Evolutionary conservation across 148 eudicot species (phyloP).

Genomic region (Talinum fruticosum): DNA sequence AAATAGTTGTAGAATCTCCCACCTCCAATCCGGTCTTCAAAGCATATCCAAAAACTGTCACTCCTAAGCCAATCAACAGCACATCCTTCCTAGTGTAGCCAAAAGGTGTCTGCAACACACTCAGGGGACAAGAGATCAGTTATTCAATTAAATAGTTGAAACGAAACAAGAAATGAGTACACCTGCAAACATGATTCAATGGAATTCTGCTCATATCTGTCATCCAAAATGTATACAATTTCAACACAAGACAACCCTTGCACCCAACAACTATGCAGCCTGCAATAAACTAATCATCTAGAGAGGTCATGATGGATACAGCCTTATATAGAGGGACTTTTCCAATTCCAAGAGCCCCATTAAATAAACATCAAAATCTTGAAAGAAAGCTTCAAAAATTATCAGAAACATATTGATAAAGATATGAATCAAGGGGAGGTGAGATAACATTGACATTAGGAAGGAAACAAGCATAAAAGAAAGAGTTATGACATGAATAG

Average conservation of each 20-base stretch:
- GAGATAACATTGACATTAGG: not conserved
- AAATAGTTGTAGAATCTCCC: constrained; percentile 5
- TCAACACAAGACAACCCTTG: not conserved
- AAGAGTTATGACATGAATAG: not conserved
- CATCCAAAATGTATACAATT: not conserved
- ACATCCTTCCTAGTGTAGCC: constrained; percentile 94
- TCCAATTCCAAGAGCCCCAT: not conserved
- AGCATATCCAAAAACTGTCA: constrained; percentile 63
- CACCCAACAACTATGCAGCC: too few species aligned
- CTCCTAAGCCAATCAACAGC: constrained; percentile 83
- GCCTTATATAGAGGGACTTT: not conserved
- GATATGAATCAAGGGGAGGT: too few species aligned
- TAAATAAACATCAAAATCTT: not conserved
- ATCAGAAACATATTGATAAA: not conserved
- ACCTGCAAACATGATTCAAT: not conserved
- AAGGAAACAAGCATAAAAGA: not conserved
- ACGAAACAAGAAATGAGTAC: not conserved
- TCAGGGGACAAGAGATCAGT: not conserved
- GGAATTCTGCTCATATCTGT: not conserved
- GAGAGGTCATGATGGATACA: not conserved
- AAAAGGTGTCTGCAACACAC: constrained; percentile 56
- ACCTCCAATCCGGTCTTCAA: constrained; percentile 93
- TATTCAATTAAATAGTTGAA: not conserved
- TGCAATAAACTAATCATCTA: too few species aligned
- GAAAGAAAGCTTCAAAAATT: not conserved